A percentile compares a stretch with the other conserved stretches of the same genome.
Evolutionary conservation across 345 rosid species (phyloP).

Genomic region (Eucalyptus grandis): DNA sequence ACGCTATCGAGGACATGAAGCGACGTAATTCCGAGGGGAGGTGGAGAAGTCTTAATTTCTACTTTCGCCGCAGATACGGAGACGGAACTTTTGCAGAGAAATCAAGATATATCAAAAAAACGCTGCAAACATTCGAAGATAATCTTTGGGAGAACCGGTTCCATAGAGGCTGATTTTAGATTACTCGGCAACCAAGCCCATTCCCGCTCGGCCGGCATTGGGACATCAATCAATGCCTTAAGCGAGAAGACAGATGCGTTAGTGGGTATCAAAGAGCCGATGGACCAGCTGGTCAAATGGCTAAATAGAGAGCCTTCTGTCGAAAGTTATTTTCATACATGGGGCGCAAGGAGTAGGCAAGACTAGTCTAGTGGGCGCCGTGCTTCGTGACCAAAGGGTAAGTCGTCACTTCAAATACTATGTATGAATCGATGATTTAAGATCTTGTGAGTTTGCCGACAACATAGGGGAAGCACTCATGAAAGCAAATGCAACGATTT

Average conservation of each 20-base stretch:
- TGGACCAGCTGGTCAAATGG: neutral
- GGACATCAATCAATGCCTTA: too few species aligned
- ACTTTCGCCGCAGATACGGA: rapidly evolving
- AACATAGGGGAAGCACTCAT: neutral
- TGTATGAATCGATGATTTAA: neutral
- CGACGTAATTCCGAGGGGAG: neutral
- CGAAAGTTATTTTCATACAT: too few species aligned
- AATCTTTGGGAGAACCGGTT: neutral
- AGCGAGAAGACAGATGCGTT: too few species aligned
- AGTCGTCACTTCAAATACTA: rapidly evolving
- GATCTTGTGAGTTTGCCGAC: neutral
- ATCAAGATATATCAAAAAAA: neutral
- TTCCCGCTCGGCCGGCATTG: neutral
- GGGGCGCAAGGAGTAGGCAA: too few species aligned
- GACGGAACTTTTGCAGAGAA: neutral
- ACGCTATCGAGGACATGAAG: neutral
- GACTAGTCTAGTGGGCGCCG: too few species aligned
- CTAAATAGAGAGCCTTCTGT: neutral
- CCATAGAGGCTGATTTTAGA: neutral
- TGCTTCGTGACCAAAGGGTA: too few species aligned
- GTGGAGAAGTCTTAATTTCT: too few species aligned
- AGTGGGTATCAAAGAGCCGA: neutral
- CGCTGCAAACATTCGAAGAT: rapidly evolving
- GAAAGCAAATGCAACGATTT: neutral
- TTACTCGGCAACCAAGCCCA: neutral